phyloP scores from a whole-genome alignment of 2,329 filamentous ascomycete species.

The Verticillium longisporum region DNA sequence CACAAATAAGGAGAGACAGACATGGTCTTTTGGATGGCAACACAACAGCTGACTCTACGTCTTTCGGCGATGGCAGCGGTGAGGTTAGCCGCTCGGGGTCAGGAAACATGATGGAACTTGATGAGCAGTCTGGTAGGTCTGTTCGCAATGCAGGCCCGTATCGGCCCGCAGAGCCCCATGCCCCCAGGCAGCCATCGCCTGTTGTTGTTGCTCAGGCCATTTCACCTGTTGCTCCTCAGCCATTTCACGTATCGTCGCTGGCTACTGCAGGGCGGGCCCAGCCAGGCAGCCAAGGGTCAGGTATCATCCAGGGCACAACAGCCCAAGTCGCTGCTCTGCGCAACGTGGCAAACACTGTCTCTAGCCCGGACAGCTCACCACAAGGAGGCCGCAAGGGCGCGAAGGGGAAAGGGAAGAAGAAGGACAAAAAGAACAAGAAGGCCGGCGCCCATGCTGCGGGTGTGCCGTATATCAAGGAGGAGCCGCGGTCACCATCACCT shows the following conservation, averaged over 20 bases:
- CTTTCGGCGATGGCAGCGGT: conserved; percentile 27
- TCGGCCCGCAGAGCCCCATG: conserved; percentile 6
- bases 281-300: conserved; percentile 20
- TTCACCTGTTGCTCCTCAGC: conserved; percentile 67
- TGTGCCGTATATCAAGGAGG: conserved; percentile 53
- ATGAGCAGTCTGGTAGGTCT: conserved; percentile 11
- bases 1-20: background rate
- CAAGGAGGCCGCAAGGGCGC: conserved; percentile 40
- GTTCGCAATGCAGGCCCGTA: conserved; percentile 6
- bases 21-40: conserved; percentile 6
- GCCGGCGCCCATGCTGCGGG: conserved; percentile 42
- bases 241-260: conserved; percentile 60
- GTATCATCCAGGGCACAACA: conserved; percentile 31
- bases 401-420: conserved; percentile 45
- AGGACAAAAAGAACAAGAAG: conserved; percentile 39
- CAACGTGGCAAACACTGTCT: conserved; percentile 37
- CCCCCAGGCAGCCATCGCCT: conserved; percentile 42
- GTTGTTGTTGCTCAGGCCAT: conserved; percentile 68
- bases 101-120: conserved; percentile 20
- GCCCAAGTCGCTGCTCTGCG: conserved; percentile 54
- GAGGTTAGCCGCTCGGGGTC: conserved; percentile 35
- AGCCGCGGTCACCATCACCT: conserved; percentile 59
- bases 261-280: conserved; percentile 33
- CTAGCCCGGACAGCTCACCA: conserved; percentile 55
- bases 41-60: conserved; percentile 18